Conservation (phyloP, 179 eudicot genomes). For the Monotropa hypopitys region DNA sequence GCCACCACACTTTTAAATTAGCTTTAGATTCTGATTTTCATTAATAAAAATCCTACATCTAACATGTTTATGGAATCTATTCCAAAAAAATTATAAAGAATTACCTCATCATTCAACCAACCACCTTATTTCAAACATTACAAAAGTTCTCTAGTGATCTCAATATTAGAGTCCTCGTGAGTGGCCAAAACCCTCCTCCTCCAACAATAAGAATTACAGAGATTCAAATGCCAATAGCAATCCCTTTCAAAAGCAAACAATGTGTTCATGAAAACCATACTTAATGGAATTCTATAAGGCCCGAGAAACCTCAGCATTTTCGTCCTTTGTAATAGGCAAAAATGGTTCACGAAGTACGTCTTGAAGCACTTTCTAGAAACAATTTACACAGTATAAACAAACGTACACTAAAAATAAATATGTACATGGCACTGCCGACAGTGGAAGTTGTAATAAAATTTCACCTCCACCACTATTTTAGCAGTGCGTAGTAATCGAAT, state of each 20-base stretch:
- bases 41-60: not conserved
- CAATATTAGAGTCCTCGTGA: constrained; percentile 73
- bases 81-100: not conserved
- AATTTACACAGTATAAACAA: not conserved
- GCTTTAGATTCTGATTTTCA: too few species aligned
- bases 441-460: constrained; percentile 8
- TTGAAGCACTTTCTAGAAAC: constrained; percentile 18
- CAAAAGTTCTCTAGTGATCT: constrained; percentile 59
- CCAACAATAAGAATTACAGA: constrained; percentile 4
- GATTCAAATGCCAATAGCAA: constrained; percentile 2
- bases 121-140: constrained; percentile 67
- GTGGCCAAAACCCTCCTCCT: constrained; percentile 60
- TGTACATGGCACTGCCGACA: not conserved
- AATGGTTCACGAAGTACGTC: constrained; percentile 33
- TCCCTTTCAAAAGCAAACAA: constrained; percentile 3
- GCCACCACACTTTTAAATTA: too few species aligned
- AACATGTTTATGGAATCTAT: too few species aligned
- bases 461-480: constrained; percentile 32
- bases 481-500: constrained; percentile 17
- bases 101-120: constrained; percentile 95
- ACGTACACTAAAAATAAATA: not conserved
- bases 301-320: constrained; percentile 39
- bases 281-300: constrained; percentile 39
- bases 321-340: constrained; percentile 57
- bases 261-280: constrained; percentile 24